Evolutionary conservation across 768 basidiomycete genomes (phyloP), one percentile per base, ranked within the genome.

Genomic region (Boletus insuetus): DNA sequence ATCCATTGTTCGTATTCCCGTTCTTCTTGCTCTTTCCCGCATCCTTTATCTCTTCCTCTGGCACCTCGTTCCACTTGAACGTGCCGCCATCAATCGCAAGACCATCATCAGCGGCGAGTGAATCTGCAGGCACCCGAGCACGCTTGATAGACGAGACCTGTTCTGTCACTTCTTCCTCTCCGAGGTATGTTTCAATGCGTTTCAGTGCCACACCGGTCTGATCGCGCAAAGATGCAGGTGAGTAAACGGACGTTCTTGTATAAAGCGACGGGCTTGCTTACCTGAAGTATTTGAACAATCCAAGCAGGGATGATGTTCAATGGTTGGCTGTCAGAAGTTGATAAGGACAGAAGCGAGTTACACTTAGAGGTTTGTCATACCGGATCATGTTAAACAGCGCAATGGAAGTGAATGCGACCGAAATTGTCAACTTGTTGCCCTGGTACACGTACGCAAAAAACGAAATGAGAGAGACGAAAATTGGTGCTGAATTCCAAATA

Each of bases 391-490:
- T 78, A 70, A 96, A 96, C 41, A 96, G 69, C 0, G 91, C 82
- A 35, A 97, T 88, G 0, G 92, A 77, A 82, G 94, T 96, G 66
- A 96, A 96, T 0, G 95, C 94, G 17, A 84, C 79, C 10, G 87
- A 78, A 46, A 94, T 78, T 0, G 91, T 88, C 45, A 98, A 69
- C 66, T 89, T 74, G 44, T 91, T 81, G 1, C 89, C 88, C 59
- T 80, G 82, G 58, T 83, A 72, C 26, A 94, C 83, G 57, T 83
- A 93, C 19, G 77, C 78, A 63, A 83, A 77, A 79, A 96, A 96
- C 2, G 89, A 85, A 16, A 89, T 79, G 53, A 94, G 79, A 2
- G 91, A 91, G 17, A 96, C 83, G 13, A 89, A 68, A 46, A 93
- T 85, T 0, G 94, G 94, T 0, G 89, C 89, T 10, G 78, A 75